phyloP scores from a whole-genome alignment of 2,329 filamentous ascomycete genomes.

The Trichoderma breve region DNA sequence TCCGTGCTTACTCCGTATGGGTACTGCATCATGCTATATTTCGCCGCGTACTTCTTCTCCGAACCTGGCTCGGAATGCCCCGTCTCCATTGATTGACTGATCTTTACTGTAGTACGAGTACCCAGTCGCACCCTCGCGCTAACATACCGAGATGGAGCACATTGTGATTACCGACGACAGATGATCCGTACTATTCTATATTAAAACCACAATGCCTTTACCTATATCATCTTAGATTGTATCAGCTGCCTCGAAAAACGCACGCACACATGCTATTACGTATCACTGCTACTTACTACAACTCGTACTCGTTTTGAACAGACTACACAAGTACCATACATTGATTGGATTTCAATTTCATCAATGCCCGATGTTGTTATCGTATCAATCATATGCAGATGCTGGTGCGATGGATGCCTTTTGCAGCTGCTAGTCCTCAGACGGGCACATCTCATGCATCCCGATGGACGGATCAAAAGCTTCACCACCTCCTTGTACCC shows the following conservation, averaged over 20 bases:
- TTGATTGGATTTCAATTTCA: neutral
- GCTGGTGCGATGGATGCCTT: neutral
- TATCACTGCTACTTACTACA: neutral
- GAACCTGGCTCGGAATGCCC: neutral
- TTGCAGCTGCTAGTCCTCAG: neutral
- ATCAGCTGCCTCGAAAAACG: neutral
- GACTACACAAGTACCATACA: neutral
- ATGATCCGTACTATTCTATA: slow-evolving; percentile 9
- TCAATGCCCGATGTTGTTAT: neutral
- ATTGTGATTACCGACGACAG: neutral
- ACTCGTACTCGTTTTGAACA: neutral
- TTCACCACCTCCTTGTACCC: neutral
- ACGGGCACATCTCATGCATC: neutral
- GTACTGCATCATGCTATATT: neutral
- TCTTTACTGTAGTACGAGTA: neutral
- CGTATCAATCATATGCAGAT: neutral
- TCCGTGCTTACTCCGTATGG: neutral
- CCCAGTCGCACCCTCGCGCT: neutral
- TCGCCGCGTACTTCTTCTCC: neutral
- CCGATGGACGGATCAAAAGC: neutral
- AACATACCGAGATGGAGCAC: neutral
- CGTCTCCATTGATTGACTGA: neutral
- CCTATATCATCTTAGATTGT: neutral
- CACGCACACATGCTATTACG: neutral
- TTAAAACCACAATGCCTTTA: neutral